A percentile compares a stretch with the other conserved stretches of the same genome.
These are phyloP conservation scores for Aspergillus sp. DNA, from an alignment of 2,329 filamentous ascomycete genomes.

Conservation along the genomic window DNA sequence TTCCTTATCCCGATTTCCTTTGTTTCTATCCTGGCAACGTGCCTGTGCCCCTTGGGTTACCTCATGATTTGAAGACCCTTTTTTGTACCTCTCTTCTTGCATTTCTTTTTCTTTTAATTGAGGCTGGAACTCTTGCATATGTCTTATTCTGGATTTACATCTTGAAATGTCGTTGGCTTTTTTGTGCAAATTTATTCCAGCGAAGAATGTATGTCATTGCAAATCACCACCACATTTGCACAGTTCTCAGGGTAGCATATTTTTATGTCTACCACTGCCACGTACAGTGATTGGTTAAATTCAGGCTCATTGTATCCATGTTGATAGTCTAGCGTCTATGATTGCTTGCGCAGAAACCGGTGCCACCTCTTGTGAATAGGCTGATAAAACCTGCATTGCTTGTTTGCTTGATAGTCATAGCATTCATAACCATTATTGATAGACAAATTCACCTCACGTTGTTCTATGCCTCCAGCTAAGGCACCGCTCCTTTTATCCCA, in stretches of 20 bases:
- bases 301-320: neutral
- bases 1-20: neutral
- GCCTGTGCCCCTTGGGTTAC: neutral
- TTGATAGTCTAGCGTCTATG: neutral
- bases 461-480: neutral
- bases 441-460: neutral
- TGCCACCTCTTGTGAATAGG: neutral
- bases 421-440: neutral
- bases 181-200: neutral
- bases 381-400: neutral
- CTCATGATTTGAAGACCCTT: neutral
- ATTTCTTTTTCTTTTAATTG: conserved; percentile 4
- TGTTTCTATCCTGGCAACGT: neutral
- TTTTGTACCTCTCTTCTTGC: neutral
- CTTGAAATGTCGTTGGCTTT: neutral
- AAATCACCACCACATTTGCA: neutral
- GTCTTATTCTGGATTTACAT: conserved; percentile 6
- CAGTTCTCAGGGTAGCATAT: neutral
- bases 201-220: conserved; percentile 8
- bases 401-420: neutral
- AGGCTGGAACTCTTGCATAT: conserved; percentile 22
- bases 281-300: neutral
- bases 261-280: neutral
- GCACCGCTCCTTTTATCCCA: too few relatives aligned
- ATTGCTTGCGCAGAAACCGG: neutral